Base-by-base conservation (phyloP, 1,284 basidiomycete species). In the Anthracocystis panici-leucophaei region DNA sequence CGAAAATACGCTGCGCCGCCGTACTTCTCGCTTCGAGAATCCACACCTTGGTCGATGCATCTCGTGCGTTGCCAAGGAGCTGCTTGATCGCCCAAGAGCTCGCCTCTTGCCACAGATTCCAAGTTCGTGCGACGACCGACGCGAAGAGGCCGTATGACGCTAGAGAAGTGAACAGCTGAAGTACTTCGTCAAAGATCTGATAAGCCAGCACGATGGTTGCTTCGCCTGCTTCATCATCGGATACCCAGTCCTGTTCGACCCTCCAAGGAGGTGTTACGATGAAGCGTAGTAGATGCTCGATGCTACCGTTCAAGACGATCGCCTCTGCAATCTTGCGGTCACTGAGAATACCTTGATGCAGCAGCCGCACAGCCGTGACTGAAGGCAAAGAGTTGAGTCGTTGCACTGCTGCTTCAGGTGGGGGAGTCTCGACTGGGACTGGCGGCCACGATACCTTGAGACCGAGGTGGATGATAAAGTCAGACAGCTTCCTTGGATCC, bases 91-190 rank as follows among this genome's bases (percentile, higher is more conserved):
- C 77, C 78, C 79, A 79, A 0, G 57, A 16, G 27, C 66, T 69
- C 21, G 68, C 48, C n/a, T 66, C 60, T 12, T 68, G 66, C 64
- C 79, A 72, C 12, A 69, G 29, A 8, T 51, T 48, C 65, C 75
- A 78, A 1, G 69, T 64, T 16, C 80, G 87, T 14, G 89, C 88
- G 38, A 88, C 88, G 21, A 90, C 86, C 1, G 91, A 90, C 0
- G 90, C 90, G 2, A 89, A 91, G 3, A 95, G 82, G 0, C 95
- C 94, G 76, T 96, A 97, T 2, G 88, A 88, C 0, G 90, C 93
- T 5, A 97, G 87, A 0, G 87, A 82, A 0, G 87, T 80, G 85
- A 93, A 94, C 11, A 94, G 86, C 1, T 86, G 87, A n/a, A 97
- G 65, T 20, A 72, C 58, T 18, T 58, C 58, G 50, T 68, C 58